phyloP scores from a whole-genome alignment of 805 yeast species.

The Ogataea philodendri region DNA sequence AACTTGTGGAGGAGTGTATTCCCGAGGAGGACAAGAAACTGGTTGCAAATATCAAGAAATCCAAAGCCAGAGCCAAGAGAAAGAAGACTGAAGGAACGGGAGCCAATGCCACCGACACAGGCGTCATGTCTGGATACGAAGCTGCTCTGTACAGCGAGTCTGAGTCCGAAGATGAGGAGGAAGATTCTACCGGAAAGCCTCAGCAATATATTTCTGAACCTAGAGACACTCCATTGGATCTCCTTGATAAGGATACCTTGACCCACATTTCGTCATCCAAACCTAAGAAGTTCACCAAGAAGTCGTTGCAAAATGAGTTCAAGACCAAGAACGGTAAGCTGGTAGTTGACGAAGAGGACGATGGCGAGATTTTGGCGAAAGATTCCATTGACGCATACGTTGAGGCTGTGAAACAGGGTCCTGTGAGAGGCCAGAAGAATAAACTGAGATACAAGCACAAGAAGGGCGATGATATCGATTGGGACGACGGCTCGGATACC shows the following conservation, averaged over 20 bases:
- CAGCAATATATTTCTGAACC: constrained; percentile 75
- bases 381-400: constrained; percentile 86
- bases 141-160: constrained; percentile 81
- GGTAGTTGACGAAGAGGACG: constrained; percentile 60
- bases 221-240: constrained; percentile 75
- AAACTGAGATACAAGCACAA: constrained; percentile 73
- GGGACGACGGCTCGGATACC: constrained; percentile 38
- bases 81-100: constrained; percentile 46
- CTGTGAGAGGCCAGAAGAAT: constrained; percentile 90
- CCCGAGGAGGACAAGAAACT: constrained; percentile 90
- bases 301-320: constrained; percentile 40
- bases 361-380: constrained; percentile 40
- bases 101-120: constrained; percentile 22
- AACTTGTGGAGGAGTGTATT: constrained; percentile 72
- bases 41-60: constrained; percentile 79
- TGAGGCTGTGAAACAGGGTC: constrained; percentile 91
- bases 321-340: constrained; percentile 65
- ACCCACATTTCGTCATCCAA: constrained; percentile 86
- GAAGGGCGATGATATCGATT: constrained; percentile 50
- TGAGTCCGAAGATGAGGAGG: constrained; percentile 49
- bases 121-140: constrained; percentile 84
- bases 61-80: constrained; percentile 80
- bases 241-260: constrained; percentile 79
- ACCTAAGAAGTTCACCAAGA: constrained; percentile 59
- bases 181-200: constrained; percentile 29